Evolutionary conservation across 805 yeast genomes (phyloP).

Genomic region (Cyberlindnera subsufficiens): DNA sequence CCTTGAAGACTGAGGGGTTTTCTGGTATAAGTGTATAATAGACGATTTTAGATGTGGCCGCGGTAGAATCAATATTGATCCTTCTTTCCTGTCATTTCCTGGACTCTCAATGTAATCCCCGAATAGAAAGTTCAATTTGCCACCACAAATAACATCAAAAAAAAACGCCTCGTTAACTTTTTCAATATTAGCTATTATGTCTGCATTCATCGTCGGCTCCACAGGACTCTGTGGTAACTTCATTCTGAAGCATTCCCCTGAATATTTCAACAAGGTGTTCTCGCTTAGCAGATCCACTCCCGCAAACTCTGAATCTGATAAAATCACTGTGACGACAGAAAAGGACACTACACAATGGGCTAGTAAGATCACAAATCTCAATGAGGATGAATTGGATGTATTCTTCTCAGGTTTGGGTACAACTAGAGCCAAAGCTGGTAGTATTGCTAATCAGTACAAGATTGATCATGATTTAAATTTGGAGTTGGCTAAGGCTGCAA

Average conservation of each 20-base stretch:
- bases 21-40: background rate
- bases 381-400: constrained; percentile 27
- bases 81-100: too few relatives aligned
- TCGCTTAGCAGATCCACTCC: constrained; percentile 46
- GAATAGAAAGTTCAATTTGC: background rate
- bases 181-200: background rate
- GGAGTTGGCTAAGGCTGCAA: constrained; percentile 68
- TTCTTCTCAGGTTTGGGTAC: constrained; percentile 72
- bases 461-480: constrained; percentile 74
- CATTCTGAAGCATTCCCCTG: constrained; percentile 39
- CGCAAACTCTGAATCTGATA: constrained; percentile 3
- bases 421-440: constrained; percentile 67
- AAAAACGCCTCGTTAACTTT: background rate
- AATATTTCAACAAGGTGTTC: constrained; percentile 34
- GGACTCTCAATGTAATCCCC: background rate
- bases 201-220: constrained; percentile 50
- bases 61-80: too few relatives aligned
- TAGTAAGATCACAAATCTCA: constrained; percentile 25
- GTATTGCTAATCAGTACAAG: constrained; percentile 58
- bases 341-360: constrained; percentile 47
- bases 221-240: constrained; percentile 74
- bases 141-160: background rate
- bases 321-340: constrained; percentile 34
- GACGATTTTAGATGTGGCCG: too few relatives aligned
- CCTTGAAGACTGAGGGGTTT: constrained; percentile 10